Evolutionary conservation across 2,329 filamentous ascomycete species (phyloP).

Genomic region (Cyphellophora attinorum): DNA sequence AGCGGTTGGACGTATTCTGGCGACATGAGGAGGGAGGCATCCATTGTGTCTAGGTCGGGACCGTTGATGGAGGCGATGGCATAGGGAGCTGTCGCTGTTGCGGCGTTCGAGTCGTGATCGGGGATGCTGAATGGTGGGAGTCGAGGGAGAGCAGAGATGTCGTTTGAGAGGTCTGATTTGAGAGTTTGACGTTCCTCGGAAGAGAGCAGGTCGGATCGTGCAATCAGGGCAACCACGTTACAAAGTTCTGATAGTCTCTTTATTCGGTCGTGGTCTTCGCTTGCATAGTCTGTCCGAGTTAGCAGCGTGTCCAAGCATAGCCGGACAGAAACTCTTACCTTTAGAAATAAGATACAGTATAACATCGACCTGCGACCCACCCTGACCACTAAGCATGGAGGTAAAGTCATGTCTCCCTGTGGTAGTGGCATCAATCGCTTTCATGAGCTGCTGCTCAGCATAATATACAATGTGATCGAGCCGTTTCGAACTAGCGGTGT

Average conservation of each 20-base stretch:
- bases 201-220: slow-evolving; percentile 63
- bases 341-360: slow-evolving; percentile 72
- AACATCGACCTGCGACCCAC: slow-evolving; percentile 74
- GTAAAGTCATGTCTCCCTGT: slow-evolving; percentile 66
- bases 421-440: slow-evolving; percentile 51
- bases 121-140: slow-evolving; percentile 8
- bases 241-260: slow-evolving; percentile 60
- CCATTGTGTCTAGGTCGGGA: slow-evolving; percentile 73
- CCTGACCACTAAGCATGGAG: slow-evolving; percentile 67
- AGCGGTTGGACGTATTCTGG: slow-evolving; percentile 81
- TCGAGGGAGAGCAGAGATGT: slow-evolving; percentile 8
- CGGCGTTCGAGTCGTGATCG: slow-evolving; percentile 1
- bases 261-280: slow-evolving; percentile 62
- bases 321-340: slow-evolving; percentile 49
- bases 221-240: slow-evolving; percentile 76
- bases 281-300: slow-evolving; percentile 46
- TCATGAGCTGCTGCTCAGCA: slow-evolving; percentile 59
- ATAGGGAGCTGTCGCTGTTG: slow-evolving; percentile 43
- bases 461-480: slow-evolving; percentile 54
- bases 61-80: slow-evolving; percentile 66
- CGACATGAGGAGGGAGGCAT: slow-evolving; percentile 87
- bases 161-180: slow-evolving; percentile 46
- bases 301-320: slow-evolving; percentile 1
- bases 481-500: slow-evolving; percentile 56
- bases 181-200: slow-evolving; percentile 45